A percentile compares a stretch with the other conserved stretches of the same genome.
phyloP scores from a whole-genome alignment of 192 early-diverging fungal species.

The Linnemannia schmuckeri region DNA sequence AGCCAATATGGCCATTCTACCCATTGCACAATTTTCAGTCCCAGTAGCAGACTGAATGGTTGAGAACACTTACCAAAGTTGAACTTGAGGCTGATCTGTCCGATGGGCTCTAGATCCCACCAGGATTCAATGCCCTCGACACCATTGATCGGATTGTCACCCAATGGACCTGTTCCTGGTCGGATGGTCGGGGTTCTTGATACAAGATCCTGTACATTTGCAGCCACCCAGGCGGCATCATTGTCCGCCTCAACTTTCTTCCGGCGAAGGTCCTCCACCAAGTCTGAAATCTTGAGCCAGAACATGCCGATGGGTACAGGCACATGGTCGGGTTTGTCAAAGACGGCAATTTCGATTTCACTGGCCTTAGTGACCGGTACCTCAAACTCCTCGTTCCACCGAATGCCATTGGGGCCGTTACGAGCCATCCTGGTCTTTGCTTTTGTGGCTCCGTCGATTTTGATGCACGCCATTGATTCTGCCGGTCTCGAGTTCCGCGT shows the following conservation, averaged over 20 bases:
- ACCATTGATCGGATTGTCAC: slow-evolving; percentile 55
- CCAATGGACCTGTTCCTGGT: slow-evolving; percentile 48
- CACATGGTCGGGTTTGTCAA: slow-evolving; percentile 81
- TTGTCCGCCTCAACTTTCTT: slow-evolving; percentile 78
- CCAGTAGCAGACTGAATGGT: background rate
- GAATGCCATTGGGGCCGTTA: slow-evolving; percentile 64
- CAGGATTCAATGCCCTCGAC: slow-evolving; percentile 79
- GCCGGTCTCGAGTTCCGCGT: slow-evolving; percentile 68
- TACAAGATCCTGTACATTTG: slow-evolving; percentile 45
- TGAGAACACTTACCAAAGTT: slow-evolving; percentile 78
- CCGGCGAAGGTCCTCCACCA: slow-evolving; percentile 87
- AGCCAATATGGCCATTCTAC: background rate
- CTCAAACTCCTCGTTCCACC: slow-evolving; percentile 90
- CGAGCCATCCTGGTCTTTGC: slow-evolving; percentile 79
- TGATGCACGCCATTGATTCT: slow-evolving; percentile 85
- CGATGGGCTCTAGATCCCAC: slow-evolving; percentile 94
- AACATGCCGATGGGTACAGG: slow-evolving; percentile 83
- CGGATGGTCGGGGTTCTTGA: slow-evolving; percentile 23
- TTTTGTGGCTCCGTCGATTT: slow-evolving; percentile 84
- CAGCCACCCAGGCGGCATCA: slow-evolving; percentile 66
- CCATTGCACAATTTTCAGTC: background rate
- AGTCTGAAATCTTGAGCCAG: slow-evolving; percentile 95
- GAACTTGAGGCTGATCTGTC: slow-evolving; percentile 87
- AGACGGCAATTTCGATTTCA: slow-evolving; percentile 93
- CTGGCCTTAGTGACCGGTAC: slow-evolving; percentile 90